Conservation (phyloP, 148 eudicot species). For the Vaccinium corymbosum region DNA sequence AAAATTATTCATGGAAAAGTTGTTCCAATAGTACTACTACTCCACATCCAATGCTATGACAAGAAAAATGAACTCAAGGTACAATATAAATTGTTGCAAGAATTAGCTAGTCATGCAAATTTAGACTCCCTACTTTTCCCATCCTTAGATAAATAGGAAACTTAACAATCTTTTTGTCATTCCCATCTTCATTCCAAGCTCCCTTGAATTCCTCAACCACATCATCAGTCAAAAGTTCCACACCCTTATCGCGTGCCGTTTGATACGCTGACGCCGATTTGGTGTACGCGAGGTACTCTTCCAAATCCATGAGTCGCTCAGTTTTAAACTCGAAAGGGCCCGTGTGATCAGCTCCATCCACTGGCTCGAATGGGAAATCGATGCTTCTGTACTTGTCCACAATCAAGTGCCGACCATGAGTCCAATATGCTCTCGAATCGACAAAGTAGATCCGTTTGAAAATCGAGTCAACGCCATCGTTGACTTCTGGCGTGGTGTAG, state of each 20-base stretch:
- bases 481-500: conserved; percentile 51
- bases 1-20: not conserved
- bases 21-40: not conserved
- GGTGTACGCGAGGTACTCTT: conserved; percentile 40
- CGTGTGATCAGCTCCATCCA: conserved; percentile 48
- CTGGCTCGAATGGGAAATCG: conserved; percentile 68
- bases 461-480: conserved; percentile 33
- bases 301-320: conserved; percentile 51
- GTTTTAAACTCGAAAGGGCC: conserved; percentile 70
- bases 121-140: conserved; percentile 49
- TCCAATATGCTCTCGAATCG: conserved; percentile 40
- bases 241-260: conserved; percentile 65
- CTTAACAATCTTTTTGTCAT: conserved; percentile 24
- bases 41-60: not conserved
- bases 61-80: not conserved
- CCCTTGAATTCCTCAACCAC: conserved; percentile 41
- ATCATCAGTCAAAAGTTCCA: conserved; percentile 50
- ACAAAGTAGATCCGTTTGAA: conserved; percentile 34
- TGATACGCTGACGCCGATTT: conserved; percentile 71
- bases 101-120: not conserved
- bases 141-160: conserved; percentile 67
- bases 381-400: conserved; percentile 41
- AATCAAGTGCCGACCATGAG: conserved; percentile 34
- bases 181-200: conserved; percentile 62
- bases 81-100: not conserved